Conservation (phyloP, 805 yeast species). For the Monosporozyma servazzii region DNA sequence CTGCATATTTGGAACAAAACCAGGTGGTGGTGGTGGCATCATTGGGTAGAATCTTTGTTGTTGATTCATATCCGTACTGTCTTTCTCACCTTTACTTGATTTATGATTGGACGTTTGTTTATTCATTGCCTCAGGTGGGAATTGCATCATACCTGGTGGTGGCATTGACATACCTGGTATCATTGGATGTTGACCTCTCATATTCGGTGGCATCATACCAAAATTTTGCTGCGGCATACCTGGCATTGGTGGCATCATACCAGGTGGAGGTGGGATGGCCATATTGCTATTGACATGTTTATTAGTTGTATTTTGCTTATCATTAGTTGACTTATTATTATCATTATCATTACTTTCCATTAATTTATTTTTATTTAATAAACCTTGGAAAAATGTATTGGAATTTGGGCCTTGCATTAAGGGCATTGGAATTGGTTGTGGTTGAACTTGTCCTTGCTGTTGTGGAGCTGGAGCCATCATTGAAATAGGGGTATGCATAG, state of each 20-base stretch:
- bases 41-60: slow-evolving; percentile 21
- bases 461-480: slow-evolving; percentile 2
- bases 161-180: slow-evolving; percentile 2
- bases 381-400: slow-evolving; percentile 26
- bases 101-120: background rate
- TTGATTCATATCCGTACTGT: background rate
- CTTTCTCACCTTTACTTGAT: slow-evolving; percentile 1
- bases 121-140: slow-evolving; percentile 13
- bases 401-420: slow-evolving; percentile 11
- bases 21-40: slow-evolving; percentile 24
- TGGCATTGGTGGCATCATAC: slow-evolving; percentile 5
- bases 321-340: background rate
- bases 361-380: slow-evolving; percentile 23
- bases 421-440: slow-evolving; percentile 8
- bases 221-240: slow-evolving; percentile 4
- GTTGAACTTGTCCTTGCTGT: background rate
- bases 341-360: slow-evolving; percentile 1
- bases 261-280: slow-evolving; percentile 8
- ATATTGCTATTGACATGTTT: background rate
- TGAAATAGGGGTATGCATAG: background rate
- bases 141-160: slow-evolving; percentile 18
- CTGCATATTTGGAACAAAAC: slow-evolving; percentile 21
- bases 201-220: slow-evolving; percentile 11
- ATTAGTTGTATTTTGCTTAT: background rate
- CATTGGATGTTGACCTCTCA: slow-evolving; percentile 4